These are phyloP conservation scores for Begonia peltatifolia DNA, from an alignment of 306 rosid genomes.

Conservation along the genomic window DNA sequence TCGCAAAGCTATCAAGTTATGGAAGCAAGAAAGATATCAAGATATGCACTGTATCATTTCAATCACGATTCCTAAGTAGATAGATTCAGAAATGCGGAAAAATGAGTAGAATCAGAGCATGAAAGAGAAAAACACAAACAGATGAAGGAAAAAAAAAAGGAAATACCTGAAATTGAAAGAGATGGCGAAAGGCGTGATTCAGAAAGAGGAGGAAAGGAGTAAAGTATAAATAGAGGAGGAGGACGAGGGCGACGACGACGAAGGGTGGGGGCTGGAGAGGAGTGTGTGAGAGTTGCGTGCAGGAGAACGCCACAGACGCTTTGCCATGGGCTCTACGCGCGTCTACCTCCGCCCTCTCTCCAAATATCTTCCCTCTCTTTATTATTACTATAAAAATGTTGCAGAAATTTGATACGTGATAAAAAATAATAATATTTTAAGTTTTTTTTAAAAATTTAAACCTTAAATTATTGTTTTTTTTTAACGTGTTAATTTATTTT, in stretches of 20 bases:
- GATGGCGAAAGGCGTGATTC: background rate
- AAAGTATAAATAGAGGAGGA: background rate
- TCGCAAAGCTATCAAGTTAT: background rate
- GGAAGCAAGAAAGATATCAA: background rate
- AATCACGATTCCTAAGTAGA: too few species aligned
- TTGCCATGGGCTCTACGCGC: conserved; percentile 36
- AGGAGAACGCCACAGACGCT: conserved; percentile 36
- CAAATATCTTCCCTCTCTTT: conserved; percentile 36
- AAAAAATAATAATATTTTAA: too few species aligned
- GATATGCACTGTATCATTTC: background rate
- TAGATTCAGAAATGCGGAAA: background rate
- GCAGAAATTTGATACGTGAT: too few species aligned
- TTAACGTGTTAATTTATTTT: too few species aligned
- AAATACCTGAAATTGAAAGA: background rate
- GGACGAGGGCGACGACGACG: background rate
- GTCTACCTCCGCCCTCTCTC: conserved; percentile 29
- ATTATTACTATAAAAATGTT: too few species aligned
- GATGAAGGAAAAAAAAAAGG: background rate
- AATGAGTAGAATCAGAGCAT: background rate
- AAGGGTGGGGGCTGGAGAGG: background rate
- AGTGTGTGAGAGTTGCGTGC: conserved; percentile 81
- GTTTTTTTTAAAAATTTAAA: too few species aligned
- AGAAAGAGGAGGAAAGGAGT: background rate
- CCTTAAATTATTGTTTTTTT: too few species aligned
- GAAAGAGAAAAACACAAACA: background rate